These are phyloP conservation scores for Rhynchospora tenuis DNA, from an alignment of 176 grass and related monocot genomes.

Conservation along the genomic window DNA sequence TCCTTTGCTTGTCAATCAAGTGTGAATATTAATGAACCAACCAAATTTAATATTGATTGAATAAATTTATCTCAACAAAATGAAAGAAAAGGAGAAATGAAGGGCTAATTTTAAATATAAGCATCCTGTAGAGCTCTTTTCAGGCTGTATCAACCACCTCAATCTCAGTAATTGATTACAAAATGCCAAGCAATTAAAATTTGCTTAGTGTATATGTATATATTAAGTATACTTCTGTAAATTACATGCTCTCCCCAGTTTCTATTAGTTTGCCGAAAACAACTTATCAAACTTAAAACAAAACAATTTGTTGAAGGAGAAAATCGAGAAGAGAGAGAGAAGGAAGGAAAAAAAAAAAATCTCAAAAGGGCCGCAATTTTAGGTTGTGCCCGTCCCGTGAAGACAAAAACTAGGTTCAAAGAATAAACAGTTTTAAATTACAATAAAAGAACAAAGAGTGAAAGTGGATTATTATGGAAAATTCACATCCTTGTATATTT, in stretches of 20 bases:
- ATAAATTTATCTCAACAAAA: not conserved
- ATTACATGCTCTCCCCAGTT: conserved; percentile 17
- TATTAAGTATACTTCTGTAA: not conserved
- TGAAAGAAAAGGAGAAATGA: not conserved
- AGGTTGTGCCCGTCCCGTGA: not conserved
- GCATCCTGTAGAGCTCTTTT: not conserved
- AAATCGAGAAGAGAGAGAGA: not conserved
- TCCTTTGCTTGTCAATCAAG: no score
- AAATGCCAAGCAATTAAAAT: conserved; percentile 3
- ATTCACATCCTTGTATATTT: conserved; percentile 24
- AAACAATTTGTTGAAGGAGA: not conserved
- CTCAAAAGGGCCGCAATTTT: not conserved
- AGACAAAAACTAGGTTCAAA: not conserved
- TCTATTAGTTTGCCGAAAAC: conserved; percentile 3
- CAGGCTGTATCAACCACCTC: not conserved
- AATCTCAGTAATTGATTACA: conserved; percentile 3
- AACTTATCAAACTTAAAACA: not conserved
- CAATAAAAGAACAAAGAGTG: conserved; percentile 12
- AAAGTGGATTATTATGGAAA: conserved; percentile 10
- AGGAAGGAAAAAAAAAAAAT: not conserved
- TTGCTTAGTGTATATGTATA: not conserved
- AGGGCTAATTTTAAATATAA: not conserved
- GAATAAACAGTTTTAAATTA: conserved; percentile 21
- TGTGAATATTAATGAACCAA: no score
- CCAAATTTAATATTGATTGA: not conserved